Base-by-base conservation (phyloP, 2,329 filamentous ascomycete species). In the Stagonosporopsis vannaccii region DNA sequence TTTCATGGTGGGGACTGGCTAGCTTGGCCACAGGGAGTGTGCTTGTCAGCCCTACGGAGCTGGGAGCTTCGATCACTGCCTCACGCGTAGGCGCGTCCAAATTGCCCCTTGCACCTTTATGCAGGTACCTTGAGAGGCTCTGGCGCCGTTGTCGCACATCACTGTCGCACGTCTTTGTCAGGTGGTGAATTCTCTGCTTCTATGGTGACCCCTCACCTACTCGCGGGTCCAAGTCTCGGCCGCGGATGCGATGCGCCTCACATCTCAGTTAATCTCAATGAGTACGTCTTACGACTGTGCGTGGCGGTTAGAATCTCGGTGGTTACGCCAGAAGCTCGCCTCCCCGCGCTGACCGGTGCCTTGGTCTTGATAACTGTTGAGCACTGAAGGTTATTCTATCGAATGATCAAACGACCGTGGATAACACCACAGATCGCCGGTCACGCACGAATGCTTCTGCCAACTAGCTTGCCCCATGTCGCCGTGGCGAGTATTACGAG, bases 231-330 rank as follows among this genome's bases (percentile, higher is more conserved):
- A 32, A 17, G 47, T 67, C 64, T 62, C 70, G 70, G 71, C 69
- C 71, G 70, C 72, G 71, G 71, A 73, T 66, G 57, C 71, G 35
- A 20, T 19, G 60, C 66, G 59, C 64, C 56, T 57, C 59, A 48
- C 47, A 25, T 36, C 42, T 56, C 53, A 56, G 28, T 42, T 28
- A 51, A 20, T 42, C 37, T 46, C 57, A 60, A 54, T 58, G 56
- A 57, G 61, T 61, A 49, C 53, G 52, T 53, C 40, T 52, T 52
- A 66, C 59, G 54, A 61, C 52, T 58, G 56, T 59, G 61, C 60
- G 42, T 66, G 64, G 64, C 62, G 68, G 65, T 64, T 56, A 59
- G 49, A 65, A 57, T 66, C 57, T 68, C 65, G 62, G 61, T 63
- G 63, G 65, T 67, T 59, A 61, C 68, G 65, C 66, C 60, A 62